These are phyloP conservation scores for Daedaleopsis nitida DNA, from an alignment of 768 basidiomycete genomes.

Conservation along the genomic window DNA sequence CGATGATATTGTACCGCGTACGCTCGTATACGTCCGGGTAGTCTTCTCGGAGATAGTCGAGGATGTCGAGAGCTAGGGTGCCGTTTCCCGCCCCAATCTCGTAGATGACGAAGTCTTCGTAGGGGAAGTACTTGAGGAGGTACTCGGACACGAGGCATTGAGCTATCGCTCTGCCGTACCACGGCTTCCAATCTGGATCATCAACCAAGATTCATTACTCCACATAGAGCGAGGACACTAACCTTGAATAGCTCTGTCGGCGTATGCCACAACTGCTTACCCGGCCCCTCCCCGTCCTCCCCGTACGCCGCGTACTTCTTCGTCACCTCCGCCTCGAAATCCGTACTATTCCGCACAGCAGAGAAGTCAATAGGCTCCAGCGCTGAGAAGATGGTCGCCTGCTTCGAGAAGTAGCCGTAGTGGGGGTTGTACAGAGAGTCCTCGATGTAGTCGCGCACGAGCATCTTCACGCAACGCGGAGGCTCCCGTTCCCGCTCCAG, in stretches of 20 bases:
- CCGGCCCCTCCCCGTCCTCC: constrained; percentile 64
- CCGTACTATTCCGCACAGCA: constrained; percentile 60
- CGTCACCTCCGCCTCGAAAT: constrained; percentile 85
- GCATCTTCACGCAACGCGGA: constrained; percentile 86
- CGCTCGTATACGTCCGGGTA: constrained; percentile 93
- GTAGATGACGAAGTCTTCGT: constrained; percentile 94
- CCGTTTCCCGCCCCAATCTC: constrained; percentile 99
- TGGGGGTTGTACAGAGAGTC: constrained; percentile 96
- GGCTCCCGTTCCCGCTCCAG: constrained; percentile 58
- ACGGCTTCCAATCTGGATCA: constrained; percentile 59
- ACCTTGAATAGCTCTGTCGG: constrained; percentile 98
- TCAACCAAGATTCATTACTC: background rate
- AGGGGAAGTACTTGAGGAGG: constrained; percentile 92
- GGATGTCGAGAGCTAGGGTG: constrained; percentile 86
- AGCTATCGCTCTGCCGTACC: constrained; percentile 90
- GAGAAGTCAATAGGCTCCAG: constrained; percentile 70
- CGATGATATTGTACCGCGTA: constrained; percentile 91
- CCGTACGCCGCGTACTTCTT: constrained; percentile 75
- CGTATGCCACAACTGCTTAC: constrained; percentile 97
- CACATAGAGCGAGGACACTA: constrained; percentile 20
- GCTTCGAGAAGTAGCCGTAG: constrained; percentile 96
- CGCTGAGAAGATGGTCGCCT: constrained; percentile 85
- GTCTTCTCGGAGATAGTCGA: constrained; percentile 72
- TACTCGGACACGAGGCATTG: constrained; percentile 90
- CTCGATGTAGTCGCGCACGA: constrained; percentile 94